phyloP scores from a whole-genome alignment of 2,329 filamentous ascomycete species.

The Akanthomyces dipterigenus region DNA sequence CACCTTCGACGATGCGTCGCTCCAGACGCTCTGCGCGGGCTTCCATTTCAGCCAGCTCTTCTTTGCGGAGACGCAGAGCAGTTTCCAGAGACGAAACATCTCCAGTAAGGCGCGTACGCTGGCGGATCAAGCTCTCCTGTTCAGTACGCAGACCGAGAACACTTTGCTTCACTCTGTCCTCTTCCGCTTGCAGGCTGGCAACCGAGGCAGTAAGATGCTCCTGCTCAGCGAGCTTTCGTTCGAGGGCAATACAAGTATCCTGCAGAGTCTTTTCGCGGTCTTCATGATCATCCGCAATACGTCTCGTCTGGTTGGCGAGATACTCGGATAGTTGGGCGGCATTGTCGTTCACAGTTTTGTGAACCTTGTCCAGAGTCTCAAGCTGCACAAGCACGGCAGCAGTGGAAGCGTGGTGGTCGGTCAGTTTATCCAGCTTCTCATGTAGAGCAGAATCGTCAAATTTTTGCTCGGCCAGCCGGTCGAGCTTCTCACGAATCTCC shows the following conservation, averaged over 20 bases:
- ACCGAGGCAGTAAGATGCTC: conserved; percentile 55
- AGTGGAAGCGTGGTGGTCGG: conserved; percentile 50
- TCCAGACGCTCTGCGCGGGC: conserved; percentile 80
- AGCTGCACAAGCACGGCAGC: conserved; percentile 68
- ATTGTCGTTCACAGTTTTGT: conserved; percentile 77
- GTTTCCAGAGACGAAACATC: conserved; percentile 90
- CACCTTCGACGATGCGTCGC: conserved; percentile 85
- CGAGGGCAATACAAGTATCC: conserved; percentile 72
- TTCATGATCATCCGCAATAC: conserved; percentile 70
- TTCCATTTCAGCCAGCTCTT: conserved; percentile 90
- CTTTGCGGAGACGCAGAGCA: conserved; percentile 77
- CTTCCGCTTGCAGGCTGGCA: conserved; percentile 42
- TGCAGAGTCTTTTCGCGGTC: conserved; percentile 72
- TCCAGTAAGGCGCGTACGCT: conserved; percentile 73
- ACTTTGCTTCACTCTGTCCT: conserved; percentile 45
- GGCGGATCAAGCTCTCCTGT: conserved; percentile 66
- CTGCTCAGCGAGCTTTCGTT: conserved; percentile 63
- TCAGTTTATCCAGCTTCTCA: conserved; percentile 23
- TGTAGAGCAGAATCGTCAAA: conserved; percentile 12
- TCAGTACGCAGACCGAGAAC: conserved; percentile 57
- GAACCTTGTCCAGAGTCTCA: conserved; percentile 79
- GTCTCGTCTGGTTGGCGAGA: conserved; percentile 66
- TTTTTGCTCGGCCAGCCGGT: conserved; percentile 18
- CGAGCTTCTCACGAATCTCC: conserved; percentile 21
- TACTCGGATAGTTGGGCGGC: conserved; percentile 81